phyloP scores from a whole-genome alignment of 768 basidiomycete genomes.

The Leccinum imitatum region DNA sequence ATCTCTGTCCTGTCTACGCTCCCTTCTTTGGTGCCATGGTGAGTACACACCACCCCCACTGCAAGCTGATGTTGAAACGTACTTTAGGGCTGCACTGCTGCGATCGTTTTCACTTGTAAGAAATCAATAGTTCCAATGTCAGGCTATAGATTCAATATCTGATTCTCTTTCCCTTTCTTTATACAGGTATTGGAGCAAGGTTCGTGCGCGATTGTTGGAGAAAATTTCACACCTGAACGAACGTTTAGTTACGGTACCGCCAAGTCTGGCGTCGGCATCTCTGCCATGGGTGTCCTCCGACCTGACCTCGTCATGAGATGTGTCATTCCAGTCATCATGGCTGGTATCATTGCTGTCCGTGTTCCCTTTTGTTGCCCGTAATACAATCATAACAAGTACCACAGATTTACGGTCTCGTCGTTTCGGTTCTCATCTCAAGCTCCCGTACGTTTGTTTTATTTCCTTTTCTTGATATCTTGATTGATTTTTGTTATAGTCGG shows the following conservation, averaged over 20 bases:
- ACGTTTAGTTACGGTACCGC: constrained; percentile 91
- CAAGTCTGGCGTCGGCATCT: constrained; percentile 97
- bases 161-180: background rate
- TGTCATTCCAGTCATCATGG: constrained; percentile 98
- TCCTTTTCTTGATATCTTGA: background rate
- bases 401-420: constrained; percentile 96
- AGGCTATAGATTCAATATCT: background rate
- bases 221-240: background rate
- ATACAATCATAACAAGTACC: background rate
- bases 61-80: constrained; percentile 10
- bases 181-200: constrained; percentile 85
- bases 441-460: constrained; percentile 57
- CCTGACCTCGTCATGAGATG: constrained; percentile 99
- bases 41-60: constrained; percentile 27
- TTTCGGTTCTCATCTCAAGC: constrained; percentile 93
- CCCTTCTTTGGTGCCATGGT: constrained; percentile 99
- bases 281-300: constrained; percentile 96
- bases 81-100: constrained; percentile 86
- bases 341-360: constrained; percentile 99
- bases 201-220: constrained; percentile 32
- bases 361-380: background rate
- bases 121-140: constrained; percentile 4
- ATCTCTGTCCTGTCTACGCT: constrained; percentile 91
- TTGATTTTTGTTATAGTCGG: constrained; percentile 45
- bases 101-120: constrained; percentile 98